Base-by-base conservation (phyloP, 2,329 filamentous ascomycete species). In the Penicillium sp. region DNA sequence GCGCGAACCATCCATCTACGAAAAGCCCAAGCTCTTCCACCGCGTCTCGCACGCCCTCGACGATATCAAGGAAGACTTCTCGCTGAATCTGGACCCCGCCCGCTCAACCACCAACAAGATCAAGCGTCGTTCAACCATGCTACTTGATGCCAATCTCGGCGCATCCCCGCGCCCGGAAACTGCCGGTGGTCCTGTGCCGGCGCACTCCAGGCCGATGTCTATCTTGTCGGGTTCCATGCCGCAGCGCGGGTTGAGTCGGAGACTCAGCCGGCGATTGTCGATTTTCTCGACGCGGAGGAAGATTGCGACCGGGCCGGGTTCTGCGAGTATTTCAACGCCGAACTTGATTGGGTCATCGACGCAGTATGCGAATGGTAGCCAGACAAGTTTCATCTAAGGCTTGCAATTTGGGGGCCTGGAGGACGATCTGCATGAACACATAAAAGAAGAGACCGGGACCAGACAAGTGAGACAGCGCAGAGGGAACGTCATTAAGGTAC, bases 1-100 rank as follows among this genome's bases (percentile, higher is more conserved):
- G 59, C 73, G 75, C 55, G 70, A 71, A 30, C 70, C 72, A 35
- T 76, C 74, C 6, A 70, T 76, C 56, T 52, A 59, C 26, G 65
- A 72, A 45, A 69, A 67, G 40, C 71, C 71, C 35, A 70, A 68
- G 28, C 66, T 73, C 19, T 55, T 76, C 26, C 67, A 62, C 46
- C 70, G 74, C 42, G 66, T 76, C 54, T 76, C 74, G n/a, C 68
- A 75, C 58, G 73, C 71, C 46, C 71, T 76, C 46, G 74, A 70
- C 58, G 73, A 75, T 53, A 75, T 75, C 60, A 73, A 71, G 30
- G 73, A 76, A 58, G 73, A 76, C 56, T 64, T 74, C 22, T 64
- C 71, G 10, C 61, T 70, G 13, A 65, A 72, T 35, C 55, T 73
- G 7, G 67, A 70, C 51, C 37, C 52, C 13, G 60, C 67, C 8